Conservation (phyloP, 306 rosid genomes). For the Astragalus membranaceus region DNA sequence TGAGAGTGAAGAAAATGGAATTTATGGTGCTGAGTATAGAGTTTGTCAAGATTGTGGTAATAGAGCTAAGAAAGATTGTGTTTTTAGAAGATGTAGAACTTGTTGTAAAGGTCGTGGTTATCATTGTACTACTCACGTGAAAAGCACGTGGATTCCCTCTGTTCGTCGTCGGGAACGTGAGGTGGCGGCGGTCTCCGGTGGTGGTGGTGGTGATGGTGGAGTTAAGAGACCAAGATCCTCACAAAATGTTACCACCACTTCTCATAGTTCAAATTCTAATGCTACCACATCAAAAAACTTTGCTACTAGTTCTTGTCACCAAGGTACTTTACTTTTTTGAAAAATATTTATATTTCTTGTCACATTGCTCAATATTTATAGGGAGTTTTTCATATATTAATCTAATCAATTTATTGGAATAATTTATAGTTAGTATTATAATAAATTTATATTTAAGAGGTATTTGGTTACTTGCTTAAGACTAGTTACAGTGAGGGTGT, state of each 20-base stretch:
- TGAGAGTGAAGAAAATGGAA: constrained; percentile 32
- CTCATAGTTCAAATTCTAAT: constrained; percentile 52
- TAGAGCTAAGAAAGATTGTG: constrained; percentile 77
- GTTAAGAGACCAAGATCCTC: constrained; percentile 49
- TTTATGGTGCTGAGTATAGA: constrained; percentile 31
- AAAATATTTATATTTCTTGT: background rate
- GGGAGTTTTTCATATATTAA: background rate
- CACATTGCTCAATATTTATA: background rate
- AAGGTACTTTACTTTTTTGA: constrained; percentile 31
- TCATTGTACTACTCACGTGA: constrained; percentile 63
- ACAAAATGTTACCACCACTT: constrained; percentile 36
- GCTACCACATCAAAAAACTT: constrained; percentile 42
- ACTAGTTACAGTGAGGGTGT: too few relatives aligned
- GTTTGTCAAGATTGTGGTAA: constrained; percentile 77
- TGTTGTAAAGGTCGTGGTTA: constrained; percentile 73
- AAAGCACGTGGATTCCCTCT: constrained; percentile 84
- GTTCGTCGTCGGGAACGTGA: constrained; percentile 59
- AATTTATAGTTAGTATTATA: too few relatives aligned
- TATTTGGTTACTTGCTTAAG: too few relatives aligned
- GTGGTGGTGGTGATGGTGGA: constrained; percentile 29
- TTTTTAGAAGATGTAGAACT: constrained; percentile 59
- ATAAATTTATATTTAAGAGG: too few relatives aligned
- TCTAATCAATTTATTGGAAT: background rate
- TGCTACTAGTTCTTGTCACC: constrained; percentile 38
- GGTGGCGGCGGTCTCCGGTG: constrained; percentile 5